Evolutionary conservation across 441 rosid genomes (phyloP), one percentile per base, ranked within the genome.

Genomic region (Mallotus japonicus): DNA sequence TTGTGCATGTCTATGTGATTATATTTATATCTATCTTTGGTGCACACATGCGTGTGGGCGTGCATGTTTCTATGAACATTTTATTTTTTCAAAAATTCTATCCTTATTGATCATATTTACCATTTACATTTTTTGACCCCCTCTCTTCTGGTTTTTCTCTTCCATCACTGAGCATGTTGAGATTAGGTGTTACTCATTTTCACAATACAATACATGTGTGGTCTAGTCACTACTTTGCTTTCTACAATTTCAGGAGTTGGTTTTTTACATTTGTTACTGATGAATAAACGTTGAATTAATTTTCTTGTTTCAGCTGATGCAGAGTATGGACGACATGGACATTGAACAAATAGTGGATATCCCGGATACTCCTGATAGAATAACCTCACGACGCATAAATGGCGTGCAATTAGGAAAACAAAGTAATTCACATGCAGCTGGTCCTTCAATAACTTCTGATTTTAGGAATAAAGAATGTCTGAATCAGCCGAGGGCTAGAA

Each of bases 301-400:
- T 0, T 32, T 60, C n/a, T 71, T 24, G 28, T 24, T 65, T 53
- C 16, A 20, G 5, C 49, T 53, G 32, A n/a, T 24, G 34, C 68
- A 80, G 75, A 69, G 32, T 70, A 90, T 88, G 96, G 96, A 90
- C 67, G 83, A 88, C 67, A 75, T 80, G 87, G 87, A 90, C 72
- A 73, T 82, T 82, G 93, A 90, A 55, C 78, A 78, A 73, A 75
- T 90, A 49, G 79, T 78, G 69, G 85, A 75, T 46, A 71, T 88
- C 70, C 95, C 90, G 28, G 90, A 90, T 63, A 86, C 93, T 75
- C 96, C 93, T 58, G 92, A 90, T 75, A 86, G 92, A 73, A 12
- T 78, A 6, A 78, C 72, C 34, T 63, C 69, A 1, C 73, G 71
- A 57, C 42, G 17, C 63, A 60, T 76, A 28, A 46, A 62, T 54